phyloP scores from a whole-genome alignment of 208 protist species.

The Wallacemonas sp. region DNA sequence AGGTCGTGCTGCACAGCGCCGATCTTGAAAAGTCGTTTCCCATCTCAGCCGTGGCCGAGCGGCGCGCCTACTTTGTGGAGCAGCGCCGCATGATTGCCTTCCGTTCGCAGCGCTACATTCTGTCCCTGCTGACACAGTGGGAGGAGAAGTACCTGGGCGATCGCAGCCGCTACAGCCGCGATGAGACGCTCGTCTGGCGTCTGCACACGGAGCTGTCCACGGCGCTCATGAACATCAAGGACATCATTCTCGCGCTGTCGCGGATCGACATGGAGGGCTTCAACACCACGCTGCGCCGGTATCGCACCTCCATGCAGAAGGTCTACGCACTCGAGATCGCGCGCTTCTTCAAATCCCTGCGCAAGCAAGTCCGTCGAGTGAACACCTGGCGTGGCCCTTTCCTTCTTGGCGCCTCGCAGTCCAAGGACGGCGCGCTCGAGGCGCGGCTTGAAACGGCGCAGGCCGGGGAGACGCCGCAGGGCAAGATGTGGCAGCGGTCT shows the following conservation, averaged over 20 bases:
- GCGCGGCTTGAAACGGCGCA: constrained; percentile 53
- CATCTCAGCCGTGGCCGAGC: constrained; percentile 79
- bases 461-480: constrained; percentile 43
- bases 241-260: constrained; percentile 65
- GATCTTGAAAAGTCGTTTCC: constrained; percentile 73
- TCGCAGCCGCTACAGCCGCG: constrained; percentile 53
- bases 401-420: constrained; percentile 53
- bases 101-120: constrained; percentile 62
- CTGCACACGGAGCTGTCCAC: constrained; percentile 60
- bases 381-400: constrained; percentile 48
- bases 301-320: constrained; percentile 80
- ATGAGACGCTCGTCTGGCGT: constrained; percentile 69
- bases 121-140: constrained; percentile 49
- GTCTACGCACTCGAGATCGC: constrained; percentile 75
- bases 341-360: constrained; percentile 75
- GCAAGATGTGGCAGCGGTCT: constrained; percentile 29
- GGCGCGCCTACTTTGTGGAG: constrained; percentile 70
- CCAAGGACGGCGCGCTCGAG: constrained; percentile 35
- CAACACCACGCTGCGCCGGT: constrained; percentile 65
- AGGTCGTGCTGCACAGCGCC: constrained; percentile 63
- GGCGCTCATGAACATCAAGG: constrained; percentile 56
- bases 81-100: constrained; percentile 77
- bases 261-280: constrained; percentile 75
- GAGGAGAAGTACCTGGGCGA: constrained; percentile 66
- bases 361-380: constrained; percentile 55